These are phyloP conservation scores for Chloromonas sp. DNA, from an alignment of 163 green algal species.

Conservation along the genomic window DNA sequence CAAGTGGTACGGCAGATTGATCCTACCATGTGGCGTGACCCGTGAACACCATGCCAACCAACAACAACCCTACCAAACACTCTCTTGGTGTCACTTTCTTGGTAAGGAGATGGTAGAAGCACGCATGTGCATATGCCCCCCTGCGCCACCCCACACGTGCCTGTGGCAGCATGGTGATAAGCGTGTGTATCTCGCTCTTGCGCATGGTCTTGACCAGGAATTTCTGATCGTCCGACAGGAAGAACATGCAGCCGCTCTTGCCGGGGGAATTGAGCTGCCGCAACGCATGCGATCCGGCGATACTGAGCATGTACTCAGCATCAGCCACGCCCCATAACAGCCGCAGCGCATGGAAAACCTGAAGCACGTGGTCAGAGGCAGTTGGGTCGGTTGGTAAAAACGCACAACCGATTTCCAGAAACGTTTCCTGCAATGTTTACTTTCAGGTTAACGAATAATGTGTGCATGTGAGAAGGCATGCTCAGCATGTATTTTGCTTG, in stretches of 20 bases:
- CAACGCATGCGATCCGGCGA: constrained; percentile 52
- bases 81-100: no score
- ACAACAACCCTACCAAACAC: no score
- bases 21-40: no score
- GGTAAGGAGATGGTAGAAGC: no score
- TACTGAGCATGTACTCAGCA: constrained; percentile 85
- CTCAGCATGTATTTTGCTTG: background rate
- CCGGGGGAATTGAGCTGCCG: constrained; percentile 58
- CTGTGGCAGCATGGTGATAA: constrained; percentile 77
- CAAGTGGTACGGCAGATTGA: no score
- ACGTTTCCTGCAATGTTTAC: background rate
- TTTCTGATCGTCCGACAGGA: constrained; percentile 77
- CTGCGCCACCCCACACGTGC: background rate
- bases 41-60: no score
- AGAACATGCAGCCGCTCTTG: constrained; percentile 77
- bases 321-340: constrained; percentile 72
- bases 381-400: background rate
- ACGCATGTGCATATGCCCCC: no score
- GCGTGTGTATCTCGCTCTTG: constrained; percentile 75
- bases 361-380: background rate
- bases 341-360: constrained; percentile 82
- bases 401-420: no score
- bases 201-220: constrained; percentile 95
- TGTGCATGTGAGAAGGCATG: background rate
- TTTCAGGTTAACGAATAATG: background rate